Percentiles rank a stretch among this genome's conserved stretches.
phyloP scores from a whole-genome alignment of 805 yeast species.

The Hermanozyma aechmeae region DNA sequence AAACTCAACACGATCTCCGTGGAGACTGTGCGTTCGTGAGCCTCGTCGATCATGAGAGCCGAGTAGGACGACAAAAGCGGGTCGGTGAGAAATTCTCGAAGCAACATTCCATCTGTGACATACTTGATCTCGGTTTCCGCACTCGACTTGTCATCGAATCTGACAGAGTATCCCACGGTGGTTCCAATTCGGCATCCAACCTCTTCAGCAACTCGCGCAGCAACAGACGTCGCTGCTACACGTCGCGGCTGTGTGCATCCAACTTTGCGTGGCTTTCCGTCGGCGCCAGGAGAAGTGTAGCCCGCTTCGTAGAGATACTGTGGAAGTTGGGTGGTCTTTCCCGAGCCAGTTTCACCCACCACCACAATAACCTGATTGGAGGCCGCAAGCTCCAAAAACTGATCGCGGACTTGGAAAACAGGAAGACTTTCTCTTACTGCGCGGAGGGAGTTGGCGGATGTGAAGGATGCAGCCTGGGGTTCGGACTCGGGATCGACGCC shows the following conservation, averaged over 20 bases:
- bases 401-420: slow-evolving; percentile 54
- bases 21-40: slow-evolving; percentile 92
- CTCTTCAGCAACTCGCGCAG: slow-evolving; percentile 86
- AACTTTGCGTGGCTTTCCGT: slow-evolving; percentile 29
- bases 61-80: slow-evolving; percentile 62
- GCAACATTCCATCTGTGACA: slow-evolving; percentile 92
- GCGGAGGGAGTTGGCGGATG: slow-evolving; percentile 19
- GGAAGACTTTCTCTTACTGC: slow-evolving; percentile 64
- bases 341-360: slow-evolving; percentile 89
- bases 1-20: slow-evolving; percentile 79
- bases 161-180: slow-evolving; percentile 79
- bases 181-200: slow-evolving; percentile 69
- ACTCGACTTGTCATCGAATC: slow-evolving; percentile 70
- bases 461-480: too few species aligned
- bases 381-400: slow-evolving; percentile 50
- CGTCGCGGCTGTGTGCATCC: slow-evolving; percentile 94
- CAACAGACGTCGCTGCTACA: slow-evolving; percentile 90
- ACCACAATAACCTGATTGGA: slow-evolving; percentile 62
- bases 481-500: slow-evolving; percentile 2
- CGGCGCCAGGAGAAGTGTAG: slow-evolving; percentile 44
- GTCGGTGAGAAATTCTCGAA: slow-evolving; percentile 76
- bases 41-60: slow-evolving; percentile 91
- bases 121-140: slow-evolving; percentile 71
- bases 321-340: slow-evolving; percentile 90
- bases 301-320: slow-evolving; percentile 83